Base-by-base conservation (phyloP, 495 filamentous ascomycete species). In the Diplogelasinospora grovesii region DNA sequence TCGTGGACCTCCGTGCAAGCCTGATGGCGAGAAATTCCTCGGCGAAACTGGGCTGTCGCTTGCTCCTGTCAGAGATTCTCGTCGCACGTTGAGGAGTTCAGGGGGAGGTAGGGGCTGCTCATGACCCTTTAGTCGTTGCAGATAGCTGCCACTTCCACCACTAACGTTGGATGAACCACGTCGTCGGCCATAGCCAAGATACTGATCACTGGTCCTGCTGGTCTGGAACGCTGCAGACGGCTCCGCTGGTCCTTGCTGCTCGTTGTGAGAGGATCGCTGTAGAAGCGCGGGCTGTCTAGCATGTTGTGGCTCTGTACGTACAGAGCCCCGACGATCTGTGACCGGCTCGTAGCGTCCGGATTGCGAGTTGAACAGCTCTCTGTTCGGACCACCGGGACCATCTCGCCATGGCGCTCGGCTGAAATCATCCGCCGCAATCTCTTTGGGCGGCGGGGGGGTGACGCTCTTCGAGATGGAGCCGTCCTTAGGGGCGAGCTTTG, bases 101-200 rank as follows among this genome's bases (percentile, higher is more conserved):
- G 60, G 61, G 10, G 63, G 62, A 5, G 69, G 65, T 29, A 60
- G 42, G 1, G 60, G 57, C 38, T 69, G 61, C 23, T 75, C 74
- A 22, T 61, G 61, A n/a, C 61, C 63, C 48, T 61, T 64, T 34
- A 67, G 50, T 14, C 68, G 62, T 39, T 70, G 58, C 39, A 71
- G 73, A 53, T 77, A 77, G 32, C 71, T 74, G 29, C 83, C 85
- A 61, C 89, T 96, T 41, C 86, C 87, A 22, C 89, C 90, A 57
- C 90, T 96, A 21, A 95, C 84, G 54, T 89, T 95, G 1, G 90
- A 95, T n/a, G 90, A 96, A 36, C 83, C 82, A 31, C 93, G 81
- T 31, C 87, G 79, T 41, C 89, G 79, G 20, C 73, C 76, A 73
- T 86, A 95, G 4, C 79, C 70, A 10, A 68, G 75, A 43, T 89